Evolutionary conservation across 768 basidiomycete genomes (phyloP), one percentile per base, ranked within the genome.

Genomic region (Amanita muscaria): DNA sequence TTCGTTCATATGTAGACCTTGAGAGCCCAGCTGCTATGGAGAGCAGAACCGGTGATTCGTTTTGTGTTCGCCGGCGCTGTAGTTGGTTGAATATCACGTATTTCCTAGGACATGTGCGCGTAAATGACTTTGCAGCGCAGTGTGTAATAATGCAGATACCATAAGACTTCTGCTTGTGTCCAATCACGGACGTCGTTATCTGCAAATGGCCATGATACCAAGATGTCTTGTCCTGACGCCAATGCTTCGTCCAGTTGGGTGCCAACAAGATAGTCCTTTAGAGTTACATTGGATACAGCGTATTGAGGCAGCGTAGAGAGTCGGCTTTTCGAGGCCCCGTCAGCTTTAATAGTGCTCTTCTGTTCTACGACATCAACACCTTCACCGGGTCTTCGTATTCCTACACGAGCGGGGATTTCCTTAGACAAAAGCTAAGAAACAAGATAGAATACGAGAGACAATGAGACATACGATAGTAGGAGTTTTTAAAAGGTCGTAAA

Each of bases 121-220:
- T 25, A 15, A 27, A 37, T 23, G n/a, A n/a, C 21, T 35, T 15
- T 29, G 23, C 19, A 16, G 14, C 3, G 7, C 16, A 11, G 21
- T 11, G 16, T 42, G 9, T 18, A 41, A 29, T 23, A n/a, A 23
- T 38, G 27, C 39, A 65, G 80, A 40, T 58, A 91, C 91, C 90
- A 90, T 41, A 96, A 68, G 0, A 89, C 92, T 59, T 94, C 91
- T 14, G 88, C 85, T 51, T 89, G 88, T 15, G 68, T 72, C 80
- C 82, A 94, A 57, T 93, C 84, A 12, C 64, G 69, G 46, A 93
- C 67, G 53, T 77, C 73, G 3, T 78, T 83, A 21, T 83, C 74
- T 35, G 76, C 74, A 55, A 93, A 87, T 2, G 92, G 91, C 85
- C 86, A 89, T 23, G 78, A 88, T 8, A 90, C 60, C 5, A 74